Base-by-base conservation (phyloP, 331 rosid species). In the Cydonia oblonga region DNA sequence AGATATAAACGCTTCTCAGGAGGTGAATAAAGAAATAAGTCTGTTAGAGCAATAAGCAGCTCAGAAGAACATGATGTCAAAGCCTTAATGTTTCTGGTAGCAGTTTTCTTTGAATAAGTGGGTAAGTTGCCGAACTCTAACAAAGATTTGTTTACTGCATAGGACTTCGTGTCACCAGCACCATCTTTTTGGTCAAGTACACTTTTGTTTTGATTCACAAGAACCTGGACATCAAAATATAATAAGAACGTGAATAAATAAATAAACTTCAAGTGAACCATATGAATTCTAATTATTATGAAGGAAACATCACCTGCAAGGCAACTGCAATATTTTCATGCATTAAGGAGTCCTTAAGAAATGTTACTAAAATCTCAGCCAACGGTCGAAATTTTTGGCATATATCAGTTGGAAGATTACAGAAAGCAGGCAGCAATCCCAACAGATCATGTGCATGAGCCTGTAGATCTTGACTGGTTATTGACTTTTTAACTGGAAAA, bases 341-440 rank as follows among this genome's bases (percentile, higher is more conserved):
- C 96, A 91, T 89, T 40, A 71, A 84, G 30, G 86, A 77, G 67
- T 89, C 88, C 80, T 87, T 85, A 25, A 93, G 96, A 79, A 89
- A 82, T 79, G 79, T 83, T 80, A 84, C 33, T 44, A 91, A 80
- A 65, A 79, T 78, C 68, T 84, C 81, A 52, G 89, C 81, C 66
- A 89, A 84, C 67, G 75, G 60, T 66, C 79, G 70, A 74, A 88
- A 69, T 73, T 53, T 86, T 79, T 79, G 81, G 75, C 62, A 22
- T 67, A 87, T 83, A 83, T 93, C 98, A 57, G 88, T 85, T 57
- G 98, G 91, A 80, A 72, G 84, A 44, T 83, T 90, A 84, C 97
- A 93, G 78, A 93, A 93, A 70, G 91, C 84, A 75, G 96, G 97
- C 53, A 93, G 89, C 87, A 93, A 62, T 79, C 85, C 90, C 92